phyloP scores from a whole-genome alignment of 768 basidiomycete species.

The Epithele typhae region DNA sequence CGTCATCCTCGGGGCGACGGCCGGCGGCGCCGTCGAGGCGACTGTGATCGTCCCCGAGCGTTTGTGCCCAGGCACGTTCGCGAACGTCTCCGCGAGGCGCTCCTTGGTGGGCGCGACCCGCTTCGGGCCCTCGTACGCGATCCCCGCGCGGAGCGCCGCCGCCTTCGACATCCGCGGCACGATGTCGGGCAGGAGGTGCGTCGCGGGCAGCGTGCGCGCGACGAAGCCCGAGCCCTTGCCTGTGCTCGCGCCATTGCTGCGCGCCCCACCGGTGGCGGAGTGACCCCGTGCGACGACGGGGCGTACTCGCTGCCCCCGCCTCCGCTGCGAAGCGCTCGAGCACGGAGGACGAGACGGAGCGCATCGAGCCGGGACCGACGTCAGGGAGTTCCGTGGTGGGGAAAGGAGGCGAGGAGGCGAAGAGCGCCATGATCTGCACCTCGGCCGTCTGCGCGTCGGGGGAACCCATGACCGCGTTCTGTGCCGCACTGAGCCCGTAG shows the following conservation, averaged over 20 bases:
- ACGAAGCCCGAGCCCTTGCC: conserved; percentile 52
- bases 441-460: conserved; percentile 66
- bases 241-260: conserved; percentile 43
- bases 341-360: conserved; percentile 44
- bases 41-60: conserved; percentile 63
- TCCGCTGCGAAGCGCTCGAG: conserved; percentile 37
- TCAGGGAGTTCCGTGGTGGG: conserved; percentile 60
- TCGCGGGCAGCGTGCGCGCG: conserved; percentile 64
- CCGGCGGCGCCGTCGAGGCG: conserved; percentile 69
- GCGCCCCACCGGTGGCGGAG: too few species aligned
- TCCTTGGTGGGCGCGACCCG: conserved; percentile 59
- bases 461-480: conserved; percentile 75
- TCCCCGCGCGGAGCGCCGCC: conserved; percentile 67
- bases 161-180: conserved; percentile 74
- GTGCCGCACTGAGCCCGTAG: conserved; percentile 49
- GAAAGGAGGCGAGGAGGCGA: conserved; percentile 81
- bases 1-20: conserved; percentile 70
- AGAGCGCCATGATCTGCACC: conserved; percentile 72
- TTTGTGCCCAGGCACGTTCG: conserved; percentile 80
- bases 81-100: conserved; percentile 58
- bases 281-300: conserved; percentile 38
- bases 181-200: conserved; percentile 61
- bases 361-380: conserved; percentile 30
- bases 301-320: conserved; percentile 36
- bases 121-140: conserved; percentile 39